Conservation (phyloP, 208 protist species). For the Leishmania gerbilli region DNA sequence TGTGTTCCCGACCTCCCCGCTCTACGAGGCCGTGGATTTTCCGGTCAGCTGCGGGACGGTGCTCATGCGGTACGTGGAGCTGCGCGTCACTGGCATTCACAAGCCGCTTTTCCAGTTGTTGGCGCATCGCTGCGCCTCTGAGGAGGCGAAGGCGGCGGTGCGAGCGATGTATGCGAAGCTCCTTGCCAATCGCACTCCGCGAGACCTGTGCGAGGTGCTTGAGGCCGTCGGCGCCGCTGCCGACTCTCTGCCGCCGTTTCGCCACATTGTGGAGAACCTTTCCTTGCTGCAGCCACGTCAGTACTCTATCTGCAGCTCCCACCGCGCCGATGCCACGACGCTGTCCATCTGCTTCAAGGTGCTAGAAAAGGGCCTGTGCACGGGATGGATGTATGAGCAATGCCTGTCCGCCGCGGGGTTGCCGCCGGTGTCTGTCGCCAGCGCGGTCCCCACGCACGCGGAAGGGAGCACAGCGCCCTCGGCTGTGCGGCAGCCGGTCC, state of each 20-base stretch:
- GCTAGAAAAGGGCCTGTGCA: constrained; percentile 67
- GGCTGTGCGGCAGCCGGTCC: neutral
- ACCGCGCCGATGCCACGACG: constrained; percentile 32
- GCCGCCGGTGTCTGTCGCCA: neutral
- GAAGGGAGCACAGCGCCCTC: neutral
- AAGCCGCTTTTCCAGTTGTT: constrained; percentile 34
- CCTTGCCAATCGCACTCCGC: neutral
- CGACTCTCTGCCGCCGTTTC: constrained; percentile 33
- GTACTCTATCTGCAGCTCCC: constrained; percentile 91
- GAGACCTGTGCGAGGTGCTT: constrained; percentile 40
- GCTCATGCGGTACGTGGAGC: constrained; percentile 49
- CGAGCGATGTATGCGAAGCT: constrained; percentile 11
- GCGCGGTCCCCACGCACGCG: neutral
- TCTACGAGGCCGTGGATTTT: constrained; percentile 54
- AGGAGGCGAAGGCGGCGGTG: constrained; percentile 22
- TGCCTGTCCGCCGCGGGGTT: constrained; percentile 35
- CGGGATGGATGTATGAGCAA: constrained; percentile 55
- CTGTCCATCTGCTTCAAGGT: constrained; percentile 87
- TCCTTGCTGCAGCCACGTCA: constrained; percentile 76
- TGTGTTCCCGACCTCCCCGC: constrained; percentile 38
- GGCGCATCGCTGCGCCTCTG: constrained; percentile 3
- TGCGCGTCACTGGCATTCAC: constrained; percentile 37
- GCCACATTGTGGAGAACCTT: constrained; percentile 73
- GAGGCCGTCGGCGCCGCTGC: constrained; percentile 12
- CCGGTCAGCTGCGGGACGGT: constrained; percentile 46